Evolutionary conservation across 768 basidiomycete species (phyloP), one percentile per base, ranked within the genome.

Genomic region (Lentinula guzmanii): DNA sequence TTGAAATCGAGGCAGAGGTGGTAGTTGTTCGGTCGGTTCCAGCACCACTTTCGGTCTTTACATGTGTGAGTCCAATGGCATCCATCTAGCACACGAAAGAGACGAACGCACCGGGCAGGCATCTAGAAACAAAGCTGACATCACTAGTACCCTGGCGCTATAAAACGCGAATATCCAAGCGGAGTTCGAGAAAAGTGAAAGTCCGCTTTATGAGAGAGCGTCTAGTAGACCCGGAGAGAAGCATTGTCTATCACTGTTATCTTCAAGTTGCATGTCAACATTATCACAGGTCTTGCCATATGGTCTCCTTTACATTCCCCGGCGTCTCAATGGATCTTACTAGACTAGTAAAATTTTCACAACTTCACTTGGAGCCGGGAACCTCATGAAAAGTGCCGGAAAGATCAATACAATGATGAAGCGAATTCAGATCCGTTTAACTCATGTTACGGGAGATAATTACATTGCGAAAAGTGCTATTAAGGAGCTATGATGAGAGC

Each of bases 1-100:
- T 13, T 69, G 61, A 62, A 93, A 87, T 51, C 72, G 65, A 0
- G 91, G 90, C 1, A 92, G 79, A 4, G 79, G 71, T 0, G 90
- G 91, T 75, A 71, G 86, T 28, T 54, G 33, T 52, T 52, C 52
- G 8, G 28, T 52, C 18, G 35, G 34, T 34, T 54, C 53, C 35
- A 54, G 39, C 34, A 34, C 33, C 37, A 54, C 46, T 48, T 4
- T 6, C 11, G 42, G 31, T 52, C 52, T 52, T 33, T 1, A 35
- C 33, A 35, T 5, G 7, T 4, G 6, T 24, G 15, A 13, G 34
- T n/a, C 18, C 24, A 52, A 6, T 13, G 13, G 7, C 33, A 15
- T n/a, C 11, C 31, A 16, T 18, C n/a, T 4, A 21, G 21, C 18
- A 24, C 13, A 33, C 24, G 13, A 35, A 18, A 18, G 35, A 18